phyloP scores from a whole-genome alignment of 2,329 filamentous ascomycete genomes.

The Mollisiaceae sp. region DNA sequence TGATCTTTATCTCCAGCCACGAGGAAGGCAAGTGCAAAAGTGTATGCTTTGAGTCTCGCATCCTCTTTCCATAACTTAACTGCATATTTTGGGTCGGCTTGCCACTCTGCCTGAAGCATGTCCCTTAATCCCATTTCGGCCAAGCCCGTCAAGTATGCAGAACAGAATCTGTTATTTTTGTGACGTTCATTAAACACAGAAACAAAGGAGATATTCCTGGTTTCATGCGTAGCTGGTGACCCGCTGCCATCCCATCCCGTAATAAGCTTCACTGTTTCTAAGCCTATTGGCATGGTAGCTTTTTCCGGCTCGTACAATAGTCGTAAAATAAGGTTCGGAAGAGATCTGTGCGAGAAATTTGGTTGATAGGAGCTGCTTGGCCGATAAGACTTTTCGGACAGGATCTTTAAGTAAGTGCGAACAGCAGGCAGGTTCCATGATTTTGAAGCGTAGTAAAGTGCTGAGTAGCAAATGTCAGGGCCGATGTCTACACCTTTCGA shows the following conservation, averaged over 20 bases:
- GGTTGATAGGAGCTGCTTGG: neutral
- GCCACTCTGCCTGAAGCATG: slow-evolving; percentile 27
- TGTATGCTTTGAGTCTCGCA: slow-evolving; percentile 14
- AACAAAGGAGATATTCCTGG: slow-evolving; percentile 9
- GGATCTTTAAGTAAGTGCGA: slow-evolving; percentile 28
- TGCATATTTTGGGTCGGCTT: slow-evolving; percentile 8
- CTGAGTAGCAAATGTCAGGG: slow-evolving; percentile 21
- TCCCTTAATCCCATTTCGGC: slow-evolving; percentile 25
- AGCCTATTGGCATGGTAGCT: too few species aligned
- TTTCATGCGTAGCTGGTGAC: neutral
- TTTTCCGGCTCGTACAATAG: neutral
- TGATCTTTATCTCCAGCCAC: slow-evolving; percentile 23
- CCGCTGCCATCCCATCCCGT: slow-evolving; percentile 26
- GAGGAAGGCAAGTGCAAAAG: slow-evolving; percentile 32
- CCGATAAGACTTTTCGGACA: slow-evolving; percentile 9
- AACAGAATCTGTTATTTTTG: neutral
- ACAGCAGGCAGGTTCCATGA: slow-evolving; percentile 21
- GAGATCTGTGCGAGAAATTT: neutral
- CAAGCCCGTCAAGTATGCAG: slow-evolving; percentile 21
- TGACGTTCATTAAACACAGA: neutral
- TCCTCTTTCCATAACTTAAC: slow-evolving; percentile 5
- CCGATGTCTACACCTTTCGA: slow-evolving; percentile 25
- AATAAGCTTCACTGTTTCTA: slow-evolving; percentile 22
- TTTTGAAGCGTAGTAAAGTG: slow-evolving; percentile 30
- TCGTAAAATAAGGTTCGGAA: neutral